phyloP scores from a whole-genome alignment of 371 early-diverging fungal species.

The Circinella umbellata region DNA sequence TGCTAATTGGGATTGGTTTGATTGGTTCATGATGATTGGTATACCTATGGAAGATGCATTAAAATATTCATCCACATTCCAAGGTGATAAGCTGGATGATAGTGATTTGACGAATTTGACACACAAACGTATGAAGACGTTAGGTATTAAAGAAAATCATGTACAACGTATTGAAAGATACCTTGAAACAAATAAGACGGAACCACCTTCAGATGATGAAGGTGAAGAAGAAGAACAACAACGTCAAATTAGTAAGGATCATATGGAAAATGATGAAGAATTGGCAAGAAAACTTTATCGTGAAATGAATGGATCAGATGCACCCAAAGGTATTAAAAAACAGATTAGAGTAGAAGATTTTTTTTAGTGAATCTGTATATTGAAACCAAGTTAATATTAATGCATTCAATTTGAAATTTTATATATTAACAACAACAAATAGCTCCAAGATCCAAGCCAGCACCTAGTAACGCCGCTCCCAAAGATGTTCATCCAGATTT shows the following conservation, averaged over 20 bases:
- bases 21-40: conserved; percentile 83
- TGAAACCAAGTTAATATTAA: neutral
- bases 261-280: conserved; percentile 64
- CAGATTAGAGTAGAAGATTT: conserved; percentile 12
- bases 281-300: conserved; percentile 75
- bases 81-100: conserved; percentile 83
- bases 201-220: conserved; percentile 44
- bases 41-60: conserved; percentile 76
- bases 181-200: conserved; percentile 48
- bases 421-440: too few species aligned
- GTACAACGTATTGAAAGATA: conserved; percentile 77
- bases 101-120: conserved; percentile 75
- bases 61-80: conserved; percentile 83
- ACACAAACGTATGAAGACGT: conserved; percentile 71
- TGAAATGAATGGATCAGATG: conserved; percentile 49
- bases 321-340: conserved; percentile 14
- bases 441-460: conserved; percentile 36
- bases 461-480: conserved; percentile 47
- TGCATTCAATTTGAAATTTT: neutral
- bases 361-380: neutral
- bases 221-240: conserved; percentile 26
- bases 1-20: conserved; percentile 89
- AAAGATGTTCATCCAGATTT: conserved; percentile 50
- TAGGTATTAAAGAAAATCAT: conserved; percentile 87
- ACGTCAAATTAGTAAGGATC: conserved; percentile 5